Evolutionary conservation across 352 stramenopile genomes (phyloP).

Genomic region (Phytophthora hibernalis): DNA sequence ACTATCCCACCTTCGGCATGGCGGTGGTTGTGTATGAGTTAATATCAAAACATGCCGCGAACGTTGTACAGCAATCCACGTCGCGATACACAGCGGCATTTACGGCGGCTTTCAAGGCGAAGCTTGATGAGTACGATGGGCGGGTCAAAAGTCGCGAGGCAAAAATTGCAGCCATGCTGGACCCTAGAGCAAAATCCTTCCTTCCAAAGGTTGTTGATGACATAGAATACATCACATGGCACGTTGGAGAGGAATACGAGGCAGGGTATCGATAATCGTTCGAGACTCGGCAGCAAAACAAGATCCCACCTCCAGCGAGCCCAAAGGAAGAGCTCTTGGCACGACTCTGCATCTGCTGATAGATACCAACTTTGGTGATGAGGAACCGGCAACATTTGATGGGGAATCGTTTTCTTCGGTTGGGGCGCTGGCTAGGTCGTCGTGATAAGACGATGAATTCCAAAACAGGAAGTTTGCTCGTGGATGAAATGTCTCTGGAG

Average conservation of each 20-base stretch:
- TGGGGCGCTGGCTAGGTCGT: no score
- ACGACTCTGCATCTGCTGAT: no score
- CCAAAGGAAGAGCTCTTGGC: constrained; percentile 6
- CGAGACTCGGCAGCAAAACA: neutral
- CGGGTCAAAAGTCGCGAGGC: constrained; percentile 11
- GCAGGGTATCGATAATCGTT: neutral
- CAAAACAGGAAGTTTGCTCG: constrained; percentile 13
- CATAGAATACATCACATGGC: constrained; percentile 1
- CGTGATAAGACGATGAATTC: no score
- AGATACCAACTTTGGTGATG: no score
- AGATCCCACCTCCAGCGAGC: neutral
- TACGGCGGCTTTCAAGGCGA: constrained; percentile 11
- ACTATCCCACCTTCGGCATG: constrained; percentile 26
- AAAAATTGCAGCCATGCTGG: constrained; percentile 21
- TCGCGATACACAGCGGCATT: constrained; percentile 8
- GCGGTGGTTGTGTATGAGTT: constrained; percentile 3
- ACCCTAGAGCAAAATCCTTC: constrained; percentile 14
- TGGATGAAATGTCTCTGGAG: constrained; percentile 13
- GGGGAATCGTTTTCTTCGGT: no score
- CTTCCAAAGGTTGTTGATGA: constrained; percentile 4
- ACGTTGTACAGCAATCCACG: neutral
- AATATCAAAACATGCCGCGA: constrained; percentile 5
- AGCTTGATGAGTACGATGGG: constrained; percentile 9
- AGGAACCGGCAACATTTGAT: no score
- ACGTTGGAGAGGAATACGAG: constrained; percentile 13